A percentile compares a stretch with the other conserved stretches of the same genome.
Evolutionary conservation across 331 rosid species (phyloP).

Genomic region (Dryas integrifolia): DNA sequence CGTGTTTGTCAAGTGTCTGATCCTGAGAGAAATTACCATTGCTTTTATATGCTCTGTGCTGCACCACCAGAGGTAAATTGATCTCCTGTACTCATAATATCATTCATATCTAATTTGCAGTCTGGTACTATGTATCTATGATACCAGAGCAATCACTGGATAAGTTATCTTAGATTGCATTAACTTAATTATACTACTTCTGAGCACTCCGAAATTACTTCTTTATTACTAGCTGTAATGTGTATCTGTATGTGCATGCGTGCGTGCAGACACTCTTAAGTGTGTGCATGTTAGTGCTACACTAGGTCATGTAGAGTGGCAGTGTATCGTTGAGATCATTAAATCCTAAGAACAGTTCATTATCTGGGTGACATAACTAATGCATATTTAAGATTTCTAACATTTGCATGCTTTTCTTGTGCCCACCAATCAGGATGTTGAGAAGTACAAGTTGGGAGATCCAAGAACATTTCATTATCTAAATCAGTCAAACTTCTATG

Average conservation of each 20-base stretch:
- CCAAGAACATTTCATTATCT: conserved; percentile 75
- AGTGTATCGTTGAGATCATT: background rate
- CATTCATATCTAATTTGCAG: conserved; percentile 8
- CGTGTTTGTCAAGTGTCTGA: conserved; percentile 97
- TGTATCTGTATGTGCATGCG: background rate
- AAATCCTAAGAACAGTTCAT: conserved; percentile 11
- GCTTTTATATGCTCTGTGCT: conserved; percentile 96
- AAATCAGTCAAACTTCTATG: conserved; percentile 74
- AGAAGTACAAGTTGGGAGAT: conserved; percentile 65
- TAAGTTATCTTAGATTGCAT: background rate
- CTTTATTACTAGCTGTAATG: background rate
- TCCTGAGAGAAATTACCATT: conserved; percentile 95
- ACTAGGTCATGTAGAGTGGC: conserved; percentile 1
- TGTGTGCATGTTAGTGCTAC: background rate
- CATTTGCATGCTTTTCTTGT: conserved; percentile 12
- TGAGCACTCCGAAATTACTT: background rate
- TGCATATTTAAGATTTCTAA: conserved; percentile 18
- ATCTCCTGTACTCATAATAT: background rate
- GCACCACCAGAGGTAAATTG: conserved; percentile 71
- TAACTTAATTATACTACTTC: background rate
- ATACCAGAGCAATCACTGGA: background rate
- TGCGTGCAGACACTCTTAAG: background rate
- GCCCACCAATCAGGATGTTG: conserved; percentile 46
- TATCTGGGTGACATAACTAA: background rate
- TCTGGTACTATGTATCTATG: background rate